Percentiles rank a stretch among this genome's conserved stretches.
Evolutionary conservation across 1,139 yeast species (phyloP).

Genomic region (Yamadazyma sp.): DNA sequence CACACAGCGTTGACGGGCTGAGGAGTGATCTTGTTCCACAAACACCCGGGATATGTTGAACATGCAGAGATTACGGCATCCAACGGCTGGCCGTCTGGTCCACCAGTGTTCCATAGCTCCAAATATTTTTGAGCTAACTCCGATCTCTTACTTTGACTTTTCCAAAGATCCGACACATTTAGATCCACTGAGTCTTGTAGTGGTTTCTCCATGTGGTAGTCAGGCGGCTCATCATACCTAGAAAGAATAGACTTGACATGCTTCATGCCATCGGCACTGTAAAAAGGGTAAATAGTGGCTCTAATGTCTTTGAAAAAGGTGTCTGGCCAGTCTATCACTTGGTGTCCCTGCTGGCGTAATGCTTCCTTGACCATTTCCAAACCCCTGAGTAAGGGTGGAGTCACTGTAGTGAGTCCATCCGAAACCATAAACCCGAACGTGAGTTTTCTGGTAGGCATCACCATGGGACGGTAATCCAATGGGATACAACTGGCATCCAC

Average conservation of each 20-base stretch:
- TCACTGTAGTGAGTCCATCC: slow-evolving; percentile 12
- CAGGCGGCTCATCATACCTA: slow-evolving; percentile 13
- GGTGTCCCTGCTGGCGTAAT: slow-evolving; percentile 11
- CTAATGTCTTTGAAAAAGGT: slow-evolving; percentile 13
- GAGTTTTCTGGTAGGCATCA: slow-evolving; percentile 5
- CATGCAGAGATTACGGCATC: slow-evolving; percentile 14
- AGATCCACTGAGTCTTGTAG: slow-evolving; percentile 9
- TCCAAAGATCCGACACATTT: slow-evolving; percentile 15
- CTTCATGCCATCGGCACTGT: slow-evolving; percentile 16
- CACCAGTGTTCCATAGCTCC: slow-evolving; percentile 10
- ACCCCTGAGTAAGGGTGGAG: slow-evolving; percentile 11
- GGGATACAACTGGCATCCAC: slow-evolving; percentile 15
- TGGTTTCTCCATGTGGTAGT: slow-evolving; percentile 7
- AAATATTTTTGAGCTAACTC: slow-evolving; percentile 12
- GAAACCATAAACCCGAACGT: slow-evolving; percentile 12
- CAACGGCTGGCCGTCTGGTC: slow-evolving; percentile 4
- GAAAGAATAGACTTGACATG: slow-evolving; percentile 12
- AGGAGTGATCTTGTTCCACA: slow-evolving; percentile 12
- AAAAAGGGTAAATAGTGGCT: slow-evolving; percentile 15
- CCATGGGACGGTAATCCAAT: slow-evolving; percentile 3
- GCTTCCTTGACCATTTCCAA: slow-evolving; percentile 8
- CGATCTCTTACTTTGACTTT: slow-evolving; percentile 11
- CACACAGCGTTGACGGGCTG: slow-evolving; percentile 15
- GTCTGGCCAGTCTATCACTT: slow-evolving; percentile 12
- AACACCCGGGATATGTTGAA: slow-evolving; percentile 14